phyloP scores from a whole-genome alignment of 2,329 filamentous ascomycete species.

The Cryoendolithus antarcticus region DNA sequence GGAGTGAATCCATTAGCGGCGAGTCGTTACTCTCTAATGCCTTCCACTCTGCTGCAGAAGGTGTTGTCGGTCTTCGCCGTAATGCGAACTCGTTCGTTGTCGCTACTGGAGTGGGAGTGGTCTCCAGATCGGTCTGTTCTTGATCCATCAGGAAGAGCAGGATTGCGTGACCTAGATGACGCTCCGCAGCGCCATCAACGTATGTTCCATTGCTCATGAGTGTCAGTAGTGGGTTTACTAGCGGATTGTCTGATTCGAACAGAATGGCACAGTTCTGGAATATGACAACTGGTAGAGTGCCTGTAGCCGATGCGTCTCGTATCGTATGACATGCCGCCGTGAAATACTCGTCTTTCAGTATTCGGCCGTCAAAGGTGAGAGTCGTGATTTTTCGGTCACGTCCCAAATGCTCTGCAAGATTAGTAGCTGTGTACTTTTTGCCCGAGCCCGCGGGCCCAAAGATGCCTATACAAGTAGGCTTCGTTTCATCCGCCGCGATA shows the following conservation, averaged over 20 bases:
- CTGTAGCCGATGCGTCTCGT: slow-evolving; percentile 17
- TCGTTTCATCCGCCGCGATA: slow-evolving; percentile 9
- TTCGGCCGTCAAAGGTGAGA: slow-evolving; percentile 18
- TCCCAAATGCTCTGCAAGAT: slow-evolving; percentile 16
- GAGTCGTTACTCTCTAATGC: slow-evolving; percentile 14
- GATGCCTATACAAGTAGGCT: slow-evolving; percentile 21
- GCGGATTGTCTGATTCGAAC: slow-evolving; percentile 13
- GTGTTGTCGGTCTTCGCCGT: slow-evolving; percentile 4
- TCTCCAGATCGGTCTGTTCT: slow-evolving; percentile 13
- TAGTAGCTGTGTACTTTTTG: slow-evolving; percentile 22
- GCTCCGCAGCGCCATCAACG: slow-evolving; percentile 17
- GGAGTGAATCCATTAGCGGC: slow-evolving; percentile 19
- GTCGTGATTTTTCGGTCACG: slow-evolving; percentile 10
- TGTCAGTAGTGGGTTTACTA: slow-evolving; percentile 18
- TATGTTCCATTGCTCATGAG: slow-evolving; percentile 21
- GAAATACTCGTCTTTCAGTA: slow-evolving; percentile 17
- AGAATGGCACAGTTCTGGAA: slow-evolving; percentile 23
- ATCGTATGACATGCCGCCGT: slow-evolving; percentile 20
- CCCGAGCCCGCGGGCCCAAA: slow-evolving; percentile 19
- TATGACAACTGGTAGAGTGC: slow-evolving; percentile 16
- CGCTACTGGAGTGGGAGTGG: slow-evolving; percentile 14
- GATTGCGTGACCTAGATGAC: slow-evolving; percentile 16
- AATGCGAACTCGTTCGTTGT: slow-evolving; percentile 11
- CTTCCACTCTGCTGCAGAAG: slow-evolving; percentile 5
- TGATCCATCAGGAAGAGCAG: slow-evolving; percentile 23